Evolutionary conservation across 768 basidiomycete genomes (phyloP).

Genomic region (Tylopilus vinaceipallidus): DNA sequence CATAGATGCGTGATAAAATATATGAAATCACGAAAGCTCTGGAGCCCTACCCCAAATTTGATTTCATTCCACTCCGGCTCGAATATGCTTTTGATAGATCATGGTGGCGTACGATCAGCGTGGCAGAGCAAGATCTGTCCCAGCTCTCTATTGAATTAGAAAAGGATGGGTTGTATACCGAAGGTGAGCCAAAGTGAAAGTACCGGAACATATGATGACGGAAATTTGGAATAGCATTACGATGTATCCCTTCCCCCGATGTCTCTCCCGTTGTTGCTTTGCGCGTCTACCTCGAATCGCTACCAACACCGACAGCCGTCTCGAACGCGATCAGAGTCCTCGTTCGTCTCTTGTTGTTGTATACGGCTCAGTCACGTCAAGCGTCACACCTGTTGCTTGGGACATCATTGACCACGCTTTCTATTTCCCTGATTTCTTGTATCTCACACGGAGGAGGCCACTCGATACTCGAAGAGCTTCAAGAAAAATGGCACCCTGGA

Average conservation of each 20-base stretch:
- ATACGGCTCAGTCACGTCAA: slow-evolving; percentile 53
- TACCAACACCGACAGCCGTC: slow-evolving; percentile 75
- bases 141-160: slow-evolving; percentile 46
- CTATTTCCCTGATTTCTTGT: slow-evolving; percentile 68
- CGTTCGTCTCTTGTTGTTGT: slow-evolving; percentile 64
- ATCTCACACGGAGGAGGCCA: slow-evolving; percentile 79
- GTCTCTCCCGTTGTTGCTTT: slow-evolving; percentile 33
- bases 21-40: slow-evolving; percentile 49
- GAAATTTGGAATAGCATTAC: slow-evolving; percentile 19
- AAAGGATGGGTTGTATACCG: slow-evolving; percentile 47
- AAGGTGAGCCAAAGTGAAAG: slow-evolving; percentile 18
- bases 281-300: slow-evolving; percentile 53
- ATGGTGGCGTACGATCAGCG: slow-evolving; percentile 61
- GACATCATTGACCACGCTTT: slow-evolving; percentile 75
- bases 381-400: slow-evolving; percentile 82
- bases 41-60: slow-evolving; percentile 46
- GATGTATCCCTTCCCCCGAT: slow-evolving; percentile 8
- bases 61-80: slow-evolving; percentile 61
- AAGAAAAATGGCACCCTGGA: slow-evolving; percentile 63
- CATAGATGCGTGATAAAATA: slow-evolving; percentile 54
- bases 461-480: slow-evolving; percentile 60
- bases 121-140: slow-evolving; percentile 21
- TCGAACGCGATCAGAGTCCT: slow-evolving; percentile 56
- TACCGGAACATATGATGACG: slow-evolving; percentile 2
- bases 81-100: slow-evolving; percentile 70